Evolutionary conservation across 2,329 filamentous ascomycete species (phyloP).

Genomic region (Kalmusia sp.): DNA sequence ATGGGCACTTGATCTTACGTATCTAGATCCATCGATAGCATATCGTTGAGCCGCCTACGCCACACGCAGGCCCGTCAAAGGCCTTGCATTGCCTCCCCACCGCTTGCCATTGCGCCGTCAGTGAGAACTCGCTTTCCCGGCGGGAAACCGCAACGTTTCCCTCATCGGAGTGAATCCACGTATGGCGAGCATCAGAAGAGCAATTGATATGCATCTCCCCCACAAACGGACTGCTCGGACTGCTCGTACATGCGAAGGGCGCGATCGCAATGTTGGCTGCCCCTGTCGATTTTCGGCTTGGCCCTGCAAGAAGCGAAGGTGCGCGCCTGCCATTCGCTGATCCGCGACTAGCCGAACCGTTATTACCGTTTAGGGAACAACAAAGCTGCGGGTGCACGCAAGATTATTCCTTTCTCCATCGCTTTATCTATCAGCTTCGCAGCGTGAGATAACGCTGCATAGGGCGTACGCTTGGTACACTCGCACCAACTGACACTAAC

Average conservation of each 20-base stretch:
- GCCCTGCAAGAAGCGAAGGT: conserved; percentile 25
- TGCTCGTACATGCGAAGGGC: conserved; percentile 1
- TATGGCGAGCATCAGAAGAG: background rate
- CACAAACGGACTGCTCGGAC: background rate
- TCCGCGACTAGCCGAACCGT: conserved; percentile 43
- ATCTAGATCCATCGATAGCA: background rate
- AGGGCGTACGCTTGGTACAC: conserved; percentile 23
- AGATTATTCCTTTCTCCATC: background rate
- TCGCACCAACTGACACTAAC: background rate
- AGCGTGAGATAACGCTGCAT: conserved; percentile 1
- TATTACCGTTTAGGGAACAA: conserved; percentile 19
- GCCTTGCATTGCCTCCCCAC: conserved; percentile 6
- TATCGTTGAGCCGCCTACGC: background rate
- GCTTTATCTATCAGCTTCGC: background rate
- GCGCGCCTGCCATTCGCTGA: conserved; percentile 23
- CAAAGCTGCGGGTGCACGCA: conserved; percentile 22
- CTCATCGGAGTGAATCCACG: background rate
- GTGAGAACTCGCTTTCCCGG: background rate
- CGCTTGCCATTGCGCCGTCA: background rate
- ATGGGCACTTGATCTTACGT: conserved; percentile 24
- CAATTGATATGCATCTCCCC: background rate
- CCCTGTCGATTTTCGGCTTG: conserved; percentile 13
- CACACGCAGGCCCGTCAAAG: background rate
- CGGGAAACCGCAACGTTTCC: background rate
- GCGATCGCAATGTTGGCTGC: conserved; percentile 2